A percentile compares a stretch with the other conserved stretches of the same genome.
Evolutionary conservation across 306 rosid species (phyloP).

Genomic region (barrel medic (Medicago truncatula)): DNA sequence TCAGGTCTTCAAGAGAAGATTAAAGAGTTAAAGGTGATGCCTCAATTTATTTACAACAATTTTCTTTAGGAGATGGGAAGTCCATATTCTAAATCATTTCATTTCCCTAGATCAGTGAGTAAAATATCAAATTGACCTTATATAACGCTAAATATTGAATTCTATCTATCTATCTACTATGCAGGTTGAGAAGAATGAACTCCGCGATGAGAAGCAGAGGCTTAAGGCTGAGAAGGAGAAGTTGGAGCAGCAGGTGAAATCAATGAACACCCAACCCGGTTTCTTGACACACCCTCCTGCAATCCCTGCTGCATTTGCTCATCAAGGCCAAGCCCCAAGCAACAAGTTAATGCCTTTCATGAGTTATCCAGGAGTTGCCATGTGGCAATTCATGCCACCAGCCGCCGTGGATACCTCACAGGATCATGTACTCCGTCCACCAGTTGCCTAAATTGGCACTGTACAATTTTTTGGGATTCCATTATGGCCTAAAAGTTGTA

Average conservation of each 20-base stretch:
- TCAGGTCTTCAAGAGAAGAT: constrained; percentile 83
- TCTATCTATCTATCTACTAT: constrained; percentile 30
- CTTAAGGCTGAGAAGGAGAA: constrained; percentile 89
- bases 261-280: constrained; percentile 74
- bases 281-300: constrained; percentile 78
- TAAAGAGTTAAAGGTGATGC: constrained; percentile 83
- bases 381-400: constrained; percentile 99
- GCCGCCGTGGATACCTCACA: constrained; percentile 94
- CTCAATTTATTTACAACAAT: not conserved
- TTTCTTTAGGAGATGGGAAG: constrained; percentile 3
- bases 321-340: constrained; percentile 86
- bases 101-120: constrained; percentile 6
- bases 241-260: constrained; percentile 83
- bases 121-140: not conserved
- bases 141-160: constrained; percentile 8
- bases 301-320: constrained; percentile 84
- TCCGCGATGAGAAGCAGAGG: constrained; percentile 93
- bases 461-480: constrained; percentile 52
- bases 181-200: constrained; percentile 92
- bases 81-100: constrained; percentile 10
- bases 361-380: constrained; percentile 89
- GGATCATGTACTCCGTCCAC: constrained; percentile 98
- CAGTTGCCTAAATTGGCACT: constrained; percentile 77
- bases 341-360: constrained; percentile 88
- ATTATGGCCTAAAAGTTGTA: constrained; percentile 51